Base-by-base conservation (phyloP, 768 basidiomycete species). In the Mycena capillaripes region DNA sequence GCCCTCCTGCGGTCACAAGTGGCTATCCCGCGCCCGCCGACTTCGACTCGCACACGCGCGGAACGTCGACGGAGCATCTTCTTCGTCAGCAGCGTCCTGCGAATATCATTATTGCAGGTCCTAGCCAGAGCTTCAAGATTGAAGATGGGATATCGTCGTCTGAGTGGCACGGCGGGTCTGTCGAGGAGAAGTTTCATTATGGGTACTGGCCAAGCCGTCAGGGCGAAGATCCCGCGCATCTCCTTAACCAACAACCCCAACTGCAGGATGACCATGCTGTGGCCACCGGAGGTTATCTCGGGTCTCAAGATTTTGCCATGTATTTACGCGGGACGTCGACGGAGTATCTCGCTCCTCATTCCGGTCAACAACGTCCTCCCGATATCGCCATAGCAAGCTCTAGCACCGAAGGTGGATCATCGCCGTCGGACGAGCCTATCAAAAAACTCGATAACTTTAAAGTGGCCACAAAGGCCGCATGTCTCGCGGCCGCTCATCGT, bases 391-490 rank as follows among this genome's bases (percentile, higher is more conserved):
- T 9, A 32, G 19, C 21, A 32, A 38, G 36, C 40, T n/a, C n/a
- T 17, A 38, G 27, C 21, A 14, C 36, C 36, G 12, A 58, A 17
- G 23, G 36, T 16, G n/a, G 10, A 11, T 14, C 38, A 53, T 29
- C 32, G 32, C n/a, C 55, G 34, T n/a, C 16, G 27, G 59, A 8
- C 3, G 27, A 44, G 16, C 12, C 27, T 17, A 9, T 5, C 60
- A 19, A 25, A 19, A 25, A 23, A 5, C 32, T 5, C n/a, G 6
- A 12, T 25, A 21, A 32, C 17, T 44, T 44, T 48, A 29, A 27
- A 30, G 65, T 58, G n/a, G 30, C n/a, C 9, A 66, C 69, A 25
- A 30, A 34, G 2, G 70, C 70, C 21, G 42, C 55, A 21, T 56
- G 70, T 23, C 9, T 2, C 21, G 70, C 57, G 14, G 4, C 69